Evolutionary conservation across 805 yeast genomes (phyloP), one percentile per base, ranked within the genome.

Genomic region (Candida verbasci): DNA sequence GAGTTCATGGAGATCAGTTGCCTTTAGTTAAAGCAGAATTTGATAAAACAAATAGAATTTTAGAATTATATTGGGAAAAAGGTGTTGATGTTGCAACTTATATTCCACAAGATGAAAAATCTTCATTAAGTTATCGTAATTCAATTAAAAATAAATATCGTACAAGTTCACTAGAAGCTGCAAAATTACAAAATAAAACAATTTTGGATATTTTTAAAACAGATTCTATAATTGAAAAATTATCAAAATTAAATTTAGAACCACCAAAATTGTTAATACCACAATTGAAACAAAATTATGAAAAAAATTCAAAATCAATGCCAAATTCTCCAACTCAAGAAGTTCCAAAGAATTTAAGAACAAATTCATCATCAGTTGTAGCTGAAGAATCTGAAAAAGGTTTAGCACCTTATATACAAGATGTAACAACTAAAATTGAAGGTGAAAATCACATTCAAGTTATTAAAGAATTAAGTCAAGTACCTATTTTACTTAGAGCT

Each of bases 1-100:
- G 97, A 52, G 96, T 89, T 16, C 98, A 93, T 53, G 97, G 97
- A 18, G 98, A 93, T 61, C 97, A 93, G 61, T 68, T 93, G 38
- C 97, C 97, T 9, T 68, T 91, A 44, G 77, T 77, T 17, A 89
- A 88, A 58, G 97, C 97, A 4, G 97, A 93, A 58, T 93, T 84
- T 56, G 89, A 86, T 56, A 84, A 82, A 53, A 50, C 55, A 12
- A 65, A 73, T 27, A 72, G 86, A 30, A 62, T 78, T 8, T 69
- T 91, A 50, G 96, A 91, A 55, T 66, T 91, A 33, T 87, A 76
- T 54, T 91, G 98, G 98, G 94, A 87, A 58, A 78, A 77, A 35
- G 91, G 89, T n/a, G 76, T 84, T 37, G 97, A 91, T 57, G 76
- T 95, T 16, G 96, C 96, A 0, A 84, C 94, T 1, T 93, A 72